phyloP scores from a whole-genome alignment of 148 eudicot species.

The Rhododendron ferrugineum region DNA sequence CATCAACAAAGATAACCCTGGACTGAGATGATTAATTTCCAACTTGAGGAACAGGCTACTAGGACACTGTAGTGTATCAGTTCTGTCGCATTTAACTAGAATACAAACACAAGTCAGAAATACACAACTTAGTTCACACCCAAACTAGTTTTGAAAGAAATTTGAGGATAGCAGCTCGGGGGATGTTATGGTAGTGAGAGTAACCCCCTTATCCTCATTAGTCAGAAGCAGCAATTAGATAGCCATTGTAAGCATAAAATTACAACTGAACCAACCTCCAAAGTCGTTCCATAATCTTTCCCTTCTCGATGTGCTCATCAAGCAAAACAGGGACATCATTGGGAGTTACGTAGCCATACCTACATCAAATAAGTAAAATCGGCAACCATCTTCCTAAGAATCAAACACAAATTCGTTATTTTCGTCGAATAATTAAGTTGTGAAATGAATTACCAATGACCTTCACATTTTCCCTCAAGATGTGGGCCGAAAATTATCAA shows the following conservation, averaged over 20 bases:
- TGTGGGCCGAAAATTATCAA: conserved; percentile 11
- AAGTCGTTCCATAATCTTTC: conserved; percentile 8
- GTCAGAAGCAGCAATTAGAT: neutral
- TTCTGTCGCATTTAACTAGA: no score
- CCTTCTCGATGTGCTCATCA: conserved; percentile 9
- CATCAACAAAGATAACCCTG: neutral
- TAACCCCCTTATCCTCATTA: no score
- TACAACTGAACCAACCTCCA: conserved; percentile 15
- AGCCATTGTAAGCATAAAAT: neutral
- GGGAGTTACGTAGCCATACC: conserved; percentile 18
- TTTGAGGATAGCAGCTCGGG: no score
- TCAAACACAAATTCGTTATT: no score
- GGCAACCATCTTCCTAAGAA: neutral
- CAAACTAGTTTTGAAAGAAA: no score
- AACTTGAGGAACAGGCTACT: neutral
- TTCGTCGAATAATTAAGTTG: no score
- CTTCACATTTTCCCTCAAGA: conserved; percentile 7
- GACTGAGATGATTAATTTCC: neutral
- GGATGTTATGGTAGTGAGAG: no score
- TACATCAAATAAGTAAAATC: neutral
- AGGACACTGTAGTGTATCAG: no score
- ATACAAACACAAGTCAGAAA: no score
- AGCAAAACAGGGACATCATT: conserved; percentile 12
- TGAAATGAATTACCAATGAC: conserved; percentile 11
- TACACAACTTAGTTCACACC: no score